These are phyloP conservation scores for Pisolithus albus DNA, from an alignment of 768 basidiomycete species.

Conservation along the genomic window DNA sequence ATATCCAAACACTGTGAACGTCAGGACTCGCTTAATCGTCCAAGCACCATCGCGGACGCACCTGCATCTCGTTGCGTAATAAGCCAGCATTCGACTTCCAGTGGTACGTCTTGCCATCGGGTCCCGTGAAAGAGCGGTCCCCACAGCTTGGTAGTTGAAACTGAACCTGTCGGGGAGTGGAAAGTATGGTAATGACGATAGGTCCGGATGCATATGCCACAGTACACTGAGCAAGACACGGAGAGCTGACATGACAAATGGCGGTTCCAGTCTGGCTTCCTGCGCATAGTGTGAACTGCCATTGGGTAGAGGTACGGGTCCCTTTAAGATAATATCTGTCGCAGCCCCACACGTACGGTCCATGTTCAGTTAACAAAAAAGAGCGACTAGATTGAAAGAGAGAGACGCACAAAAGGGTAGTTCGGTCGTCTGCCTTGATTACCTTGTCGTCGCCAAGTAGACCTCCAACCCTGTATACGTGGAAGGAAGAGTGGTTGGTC, in stretches of 20 bases:
- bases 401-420: constrained; percentile 14
- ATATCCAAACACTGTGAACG: constrained; percentile 13
- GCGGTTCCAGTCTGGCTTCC: constrained; percentile 14
- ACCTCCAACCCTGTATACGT: constrained; percentile 21
- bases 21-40: neutral
- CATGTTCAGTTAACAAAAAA: neutral
- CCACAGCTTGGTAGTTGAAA: constrained; percentile 10
- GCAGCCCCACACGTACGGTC: neutral
- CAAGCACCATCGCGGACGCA: neutral
- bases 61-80: constrained; percentile 21
- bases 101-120: constrained; percentile 15
- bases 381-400: neutral
- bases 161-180: constrained; percentile 6
- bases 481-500: constrained; percentile 12
- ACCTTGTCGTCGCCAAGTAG: constrained; percentile 20
- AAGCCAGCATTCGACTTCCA: constrained; percentile 11
- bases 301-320: constrained; percentile 12
- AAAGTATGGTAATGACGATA: constrained; percentile 11
- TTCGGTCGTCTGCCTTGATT: constrained; percentile 20
- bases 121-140: constrained; percentile 20
- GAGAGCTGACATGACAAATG: constrained; percentile 17
- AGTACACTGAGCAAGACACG: constrained; percentile 15
- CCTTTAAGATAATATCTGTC: constrained; percentile 21
- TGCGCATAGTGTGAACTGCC: constrained; percentile 19
- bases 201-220: constrained; percentile 4